These are phyloP conservation scores for Aureobasidium sp. DNA, from an alignment of 2,329 filamentous ascomycete genomes.

Conservation along the genomic window DNA sequence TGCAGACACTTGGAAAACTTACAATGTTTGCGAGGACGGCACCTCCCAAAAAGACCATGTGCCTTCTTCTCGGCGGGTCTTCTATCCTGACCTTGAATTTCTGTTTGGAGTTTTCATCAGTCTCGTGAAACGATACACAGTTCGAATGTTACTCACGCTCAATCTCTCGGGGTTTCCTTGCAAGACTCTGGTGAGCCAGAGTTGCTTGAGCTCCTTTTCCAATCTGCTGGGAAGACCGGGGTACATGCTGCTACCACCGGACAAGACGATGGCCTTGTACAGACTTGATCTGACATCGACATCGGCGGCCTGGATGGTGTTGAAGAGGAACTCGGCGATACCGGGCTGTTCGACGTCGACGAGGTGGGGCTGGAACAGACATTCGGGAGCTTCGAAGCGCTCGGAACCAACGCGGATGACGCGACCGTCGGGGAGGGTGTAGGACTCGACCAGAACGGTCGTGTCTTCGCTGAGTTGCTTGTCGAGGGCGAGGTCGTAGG, in stretches of 20 bases:
- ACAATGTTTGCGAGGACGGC: slow-evolving; percentile 92
- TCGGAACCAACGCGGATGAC: slow-evolving; percentile 95
- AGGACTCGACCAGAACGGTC: slow-evolving; percentile 92
- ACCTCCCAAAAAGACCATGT: slow-evolving; percentile 99
- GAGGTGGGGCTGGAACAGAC: slow-evolving; percentile 94
- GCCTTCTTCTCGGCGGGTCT: slow-evolving; percentile 85
- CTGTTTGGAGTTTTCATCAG: slow-evolving; percentile 51
- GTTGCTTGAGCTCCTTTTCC: slow-evolving; percentile 97
- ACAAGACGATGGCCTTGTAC: slow-evolving; percentile 95
- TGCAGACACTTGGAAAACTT: slow-evolving; percentile 23
- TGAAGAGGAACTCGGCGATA: slow-evolving; percentile 95
- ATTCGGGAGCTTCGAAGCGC: slow-evolving; percentile 95
- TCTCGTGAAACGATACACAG: background rate
- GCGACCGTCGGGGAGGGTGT: slow-evolving; percentile 91
- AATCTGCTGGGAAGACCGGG: slow-evolving; percentile 86
- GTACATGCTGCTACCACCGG: slow-evolving; percentile 98
- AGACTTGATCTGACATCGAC: slow-evolving; percentile 89
- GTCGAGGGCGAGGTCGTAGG: slow-evolving; percentile 93
- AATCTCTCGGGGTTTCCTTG: slow-evolving; percentile 86
- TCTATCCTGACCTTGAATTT: slow-evolving; percentile 99
- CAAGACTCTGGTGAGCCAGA: slow-evolving; percentile 90
- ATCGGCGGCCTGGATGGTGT: slow-evolving; percentile 93
- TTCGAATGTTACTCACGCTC: slow-evolving; percentile 43
- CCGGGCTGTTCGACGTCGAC: slow-evolving; percentile 96
- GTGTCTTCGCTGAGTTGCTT: slow-evolving; percentile 95